Evolutionary conservation across 2,329 filamentous ascomycete species (phyloP), one percentile per base, ranked within the genome.

Genomic region (Cladophialophora immunda): DNA sequence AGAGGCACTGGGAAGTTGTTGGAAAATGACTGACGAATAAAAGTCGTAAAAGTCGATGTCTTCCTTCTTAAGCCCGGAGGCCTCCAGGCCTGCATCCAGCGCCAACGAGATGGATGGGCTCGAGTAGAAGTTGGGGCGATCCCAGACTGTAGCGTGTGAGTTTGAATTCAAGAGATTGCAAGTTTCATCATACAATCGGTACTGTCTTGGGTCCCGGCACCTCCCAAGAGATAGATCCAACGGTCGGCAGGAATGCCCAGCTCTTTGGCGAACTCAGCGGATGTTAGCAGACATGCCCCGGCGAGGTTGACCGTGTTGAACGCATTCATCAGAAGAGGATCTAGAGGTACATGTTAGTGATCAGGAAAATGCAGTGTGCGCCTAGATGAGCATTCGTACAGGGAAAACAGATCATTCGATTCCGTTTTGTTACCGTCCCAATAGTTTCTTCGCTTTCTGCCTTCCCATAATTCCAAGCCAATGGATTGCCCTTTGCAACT

Each of bases 291-390:
- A 64, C 84, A 83, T 6, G 88, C 86, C 0, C 82, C 85, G 2
- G 88, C 84, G 13, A 90, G 77, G 67, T 91, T 91, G 30, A 91
- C 84, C 1, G 82, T 88, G 69, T 91, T 91, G 76, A 90, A 91
- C 0, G 89, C 88, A 72, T 91, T 91, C 88, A 91, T 90, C 11
- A 90, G 76, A 0, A 91, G 78, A 0, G 88, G 87, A 76, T 91
- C 87, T 90, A 56, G 1, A 38, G 13, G 34, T 15, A 15, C 4
- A 38, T 15, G 13, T 38, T 38, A 38, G 34, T 9, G 13, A 9
- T 38, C 34, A 3, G 13, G 34, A 38, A 38, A 38, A 15, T 11
- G 6, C 13, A 15, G 7, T 38, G 13, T 8, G 13, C 34, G 5
- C 13, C 34, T 9, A 38, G 34, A 38, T 38, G 5, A 7, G 13